Evolutionary conservation across 2,329 filamentous ascomycete species (phyloP), one percentile per base, ranked within the genome.

Genomic region (Thielaviopsis euricoi): DNA sequence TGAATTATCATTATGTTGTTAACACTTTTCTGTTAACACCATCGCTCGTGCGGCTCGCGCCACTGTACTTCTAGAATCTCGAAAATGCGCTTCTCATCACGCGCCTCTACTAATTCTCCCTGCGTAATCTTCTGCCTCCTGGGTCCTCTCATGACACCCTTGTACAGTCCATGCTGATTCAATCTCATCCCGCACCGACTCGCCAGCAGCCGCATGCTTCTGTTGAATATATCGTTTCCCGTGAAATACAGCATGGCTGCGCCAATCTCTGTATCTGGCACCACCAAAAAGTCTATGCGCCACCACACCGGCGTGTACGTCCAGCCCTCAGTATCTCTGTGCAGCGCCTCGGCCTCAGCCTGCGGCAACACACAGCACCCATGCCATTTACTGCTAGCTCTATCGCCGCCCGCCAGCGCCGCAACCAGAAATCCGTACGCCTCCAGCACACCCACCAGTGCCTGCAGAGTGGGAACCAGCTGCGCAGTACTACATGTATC

Each of bases 211-310:
- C 91, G 74, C 68, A 96, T 80, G 66, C 87, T 94, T 17, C 90
- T 76, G 68, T 96, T 96, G 72, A 96, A 96, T 37, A 95, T 85
- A 67, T 95, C 90, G 64, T 96, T 93, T 0, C 91, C 91, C 0
- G 91, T 96, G 66, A 96, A 97, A 67, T 96, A 96, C n/a, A 96
- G 78, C 61, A 96, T 68, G 0, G 90, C 89, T 0, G 87, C 90
- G 1, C 91, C 91, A 55, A 89, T 76, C 68, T 95, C 84, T 1
- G 79, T 74, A 63, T 83, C 82, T 0, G 90, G 89, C 0, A 95
- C 90, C 3, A 94, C 77, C 1, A 96, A 73, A 21, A 96, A 78
- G 66, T 96, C 90, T 61, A 96, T 85, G 1, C 89, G 80, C 9
- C 89, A 78, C 89, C 89, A 95, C 0, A 79, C 67, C 5, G 52